These are phyloP conservation scores for Malassezia furfur DNA, from an alignment of 1,284 basidiomycete species.

Conservation along the genomic window DNA sequence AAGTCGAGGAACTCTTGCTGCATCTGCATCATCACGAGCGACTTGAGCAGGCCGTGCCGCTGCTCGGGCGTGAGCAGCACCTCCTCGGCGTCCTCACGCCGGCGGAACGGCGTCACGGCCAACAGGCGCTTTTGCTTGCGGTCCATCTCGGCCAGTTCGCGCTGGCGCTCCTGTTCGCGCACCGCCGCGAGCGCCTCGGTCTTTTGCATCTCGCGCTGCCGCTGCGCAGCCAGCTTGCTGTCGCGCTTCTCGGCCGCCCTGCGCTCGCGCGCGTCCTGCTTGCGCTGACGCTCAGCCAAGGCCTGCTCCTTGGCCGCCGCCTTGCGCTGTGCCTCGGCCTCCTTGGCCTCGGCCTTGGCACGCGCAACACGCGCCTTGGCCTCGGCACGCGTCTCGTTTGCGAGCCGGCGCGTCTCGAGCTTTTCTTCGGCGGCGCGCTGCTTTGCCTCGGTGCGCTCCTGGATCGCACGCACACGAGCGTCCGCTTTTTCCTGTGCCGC, in stretches of 20 bases:
- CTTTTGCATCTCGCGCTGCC: slow-evolving; percentile 3
- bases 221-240: neutral
- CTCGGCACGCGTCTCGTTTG: neutral
- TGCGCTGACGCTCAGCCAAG: slow-evolving; percentile 1
- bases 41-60: slow-evolving; percentile 44
- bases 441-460: neutral
- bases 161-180: slow-evolving; percentile 13
- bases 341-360: neutral
- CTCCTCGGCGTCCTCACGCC: neutral
- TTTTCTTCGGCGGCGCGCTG: neutral
- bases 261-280: slow-evolving; percentile 11
- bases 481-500: neutral
- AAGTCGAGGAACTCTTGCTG: slow-evolving; percentile 36
- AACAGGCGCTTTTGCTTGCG: slow-evolving; percentile 15
- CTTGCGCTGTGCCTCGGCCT: neutral
- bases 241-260: slow-evolving; percentile 5
- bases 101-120: slow-evolving; percentile 16
- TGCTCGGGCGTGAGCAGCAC: slow-evolving; percentile 29
- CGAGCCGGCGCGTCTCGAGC: neutral
- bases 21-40: slow-evolving; percentile 43
- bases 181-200: slow-evolving; percentile 3
- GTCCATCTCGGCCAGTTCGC: slow-evolving; percentile 15
- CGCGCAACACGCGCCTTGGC: neutral
- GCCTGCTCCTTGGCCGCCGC: neutral
- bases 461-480: neutral